Conservation (phyloP, 371 early-diverging fungal genomes). For the Coemansia sp. region DNA sequence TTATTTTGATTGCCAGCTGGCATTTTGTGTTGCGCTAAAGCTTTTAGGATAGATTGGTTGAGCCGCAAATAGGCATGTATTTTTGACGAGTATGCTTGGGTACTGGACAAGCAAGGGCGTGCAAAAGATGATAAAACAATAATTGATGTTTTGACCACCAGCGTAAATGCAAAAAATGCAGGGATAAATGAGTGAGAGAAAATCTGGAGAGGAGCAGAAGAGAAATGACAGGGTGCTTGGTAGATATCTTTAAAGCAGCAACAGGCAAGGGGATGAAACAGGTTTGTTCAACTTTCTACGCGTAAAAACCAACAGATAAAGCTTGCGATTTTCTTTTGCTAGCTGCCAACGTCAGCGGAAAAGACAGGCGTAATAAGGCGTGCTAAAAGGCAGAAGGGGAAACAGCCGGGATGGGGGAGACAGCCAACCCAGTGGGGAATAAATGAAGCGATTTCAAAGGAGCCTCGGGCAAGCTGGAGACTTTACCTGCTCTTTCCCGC, state of each 20-base stretch:
- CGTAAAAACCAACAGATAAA: no score
- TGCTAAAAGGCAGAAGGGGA: not conserved
- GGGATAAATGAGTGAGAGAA: not conserved
- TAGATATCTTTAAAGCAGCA: not conserved
- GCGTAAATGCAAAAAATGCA: not conserved
- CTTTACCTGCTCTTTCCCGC: not conserved
- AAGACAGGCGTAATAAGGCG: not conserved
- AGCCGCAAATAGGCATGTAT: not conserved
- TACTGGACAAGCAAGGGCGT: not conserved
- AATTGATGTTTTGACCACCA: not conserved
- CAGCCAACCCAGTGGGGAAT: not conserved
- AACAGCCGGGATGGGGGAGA: not conserved
- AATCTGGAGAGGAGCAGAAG: not conserved
- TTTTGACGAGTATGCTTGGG: not conserved
- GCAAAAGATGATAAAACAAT: not conserved
- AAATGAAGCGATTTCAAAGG: not conserved
- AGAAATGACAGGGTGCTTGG: not conserved
- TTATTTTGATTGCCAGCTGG: no score
- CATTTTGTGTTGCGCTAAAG: not conserved
- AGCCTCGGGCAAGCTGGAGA: not conserved
- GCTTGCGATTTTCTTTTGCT: no score
- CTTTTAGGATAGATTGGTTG: not conserved
- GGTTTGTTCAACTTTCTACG: no score
- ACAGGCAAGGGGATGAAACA: no score
- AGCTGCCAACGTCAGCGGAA: no score